phyloP scores from a whole-genome alignment of 2,329 filamentous ascomycete species.

The Cladosporium sp. region DNA sequence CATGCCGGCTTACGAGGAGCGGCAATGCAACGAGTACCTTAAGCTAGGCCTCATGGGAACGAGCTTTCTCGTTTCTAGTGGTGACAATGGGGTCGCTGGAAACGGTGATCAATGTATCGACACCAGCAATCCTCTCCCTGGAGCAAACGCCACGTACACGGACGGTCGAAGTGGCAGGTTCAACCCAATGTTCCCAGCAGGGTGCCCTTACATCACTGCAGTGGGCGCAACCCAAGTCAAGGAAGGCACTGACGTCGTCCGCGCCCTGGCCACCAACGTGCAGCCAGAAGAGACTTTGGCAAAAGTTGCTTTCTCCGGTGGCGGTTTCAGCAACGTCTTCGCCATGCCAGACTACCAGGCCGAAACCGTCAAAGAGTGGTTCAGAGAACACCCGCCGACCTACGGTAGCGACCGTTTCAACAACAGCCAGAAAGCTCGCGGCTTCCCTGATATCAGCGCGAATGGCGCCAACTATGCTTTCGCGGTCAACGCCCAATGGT shows the following conservation, averaged over 20 bases:
- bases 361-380: conserved; percentile 43
- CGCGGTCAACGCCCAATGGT: conserved; percentile 45
- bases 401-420: conserved; percentile 50
- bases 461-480: conserved; percentile 40
- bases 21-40: conserved; percentile 59
- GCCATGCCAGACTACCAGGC: conserved; percentile 51
- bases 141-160: conserved; percentile 27
- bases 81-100: conserved; percentile 46
- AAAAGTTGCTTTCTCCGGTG: conserved; percentile 46
- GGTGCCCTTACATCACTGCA: conserved; percentile 53
- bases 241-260: conserved; percentile 41
- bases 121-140: conserved; percentile 28
- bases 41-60: conserved; percentile 57
- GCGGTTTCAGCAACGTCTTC: conserved; percentile 55
- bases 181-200: conserved; percentile 50
- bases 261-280: conserved; percentile 27
- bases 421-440: conserved; percentile 46
- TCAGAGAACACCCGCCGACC: conserved; percentile 43
- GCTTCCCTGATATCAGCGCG: conserved; percentile 46
- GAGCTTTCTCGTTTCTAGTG: conserved; percentile 53
- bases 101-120: conserved; percentile 43
- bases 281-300: conserved; percentile 49
- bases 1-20: conserved; percentile 49
- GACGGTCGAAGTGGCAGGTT: conserved; percentile 38
- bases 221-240: conserved; percentile 54